Conservation (phyloP, 805 yeast genomes). For the Candida piceae region DNA sequence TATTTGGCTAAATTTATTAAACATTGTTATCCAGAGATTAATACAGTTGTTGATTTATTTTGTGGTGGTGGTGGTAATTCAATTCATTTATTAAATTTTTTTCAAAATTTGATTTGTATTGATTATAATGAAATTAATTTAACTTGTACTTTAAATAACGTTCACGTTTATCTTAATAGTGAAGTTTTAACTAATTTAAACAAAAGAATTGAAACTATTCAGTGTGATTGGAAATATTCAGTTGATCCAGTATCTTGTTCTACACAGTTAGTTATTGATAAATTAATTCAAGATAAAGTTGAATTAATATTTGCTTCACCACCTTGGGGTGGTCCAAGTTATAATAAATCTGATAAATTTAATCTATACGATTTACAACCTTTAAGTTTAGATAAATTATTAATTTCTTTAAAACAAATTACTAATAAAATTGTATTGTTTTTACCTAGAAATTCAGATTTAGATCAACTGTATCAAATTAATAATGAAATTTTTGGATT, state of each 20-base stretch:
- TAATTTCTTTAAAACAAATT: slow-evolving; percentile 37
- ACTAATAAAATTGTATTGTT: slow-evolving; percentile 51
- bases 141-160: slow-evolving; percentile 62
- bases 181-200: slow-evolving; percentile 40
- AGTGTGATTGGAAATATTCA: slow-evolving; percentile 14
- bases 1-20: slow-evolving; percentile 51
- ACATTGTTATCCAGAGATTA: slow-evolving; percentile 46
- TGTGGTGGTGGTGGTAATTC: slow-evolving; percentile 90
- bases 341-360: slow-evolving; percentile 38
- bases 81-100: slow-evolving; percentile 63
- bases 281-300: no score
- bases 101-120: slow-evolving; percentile 54
- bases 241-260: no score
- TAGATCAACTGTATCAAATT: slow-evolving; percentile 44
- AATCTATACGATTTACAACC: slow-evolving; percentile 47
- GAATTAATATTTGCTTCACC: slow-evolving; percentile 72
- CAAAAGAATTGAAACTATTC: slow-evolving; percentile 41
- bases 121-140: slow-evolving; percentile 58
- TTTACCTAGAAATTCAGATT: slow-evolving; percentile 56
- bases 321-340: slow-evolving; percentile 84
- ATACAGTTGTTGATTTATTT: slow-evolving; percentile 57
- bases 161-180: slow-evolving; percentile 43
- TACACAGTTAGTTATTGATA: no score
- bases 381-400: slow-evolving; percentile 39
- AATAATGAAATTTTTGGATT: slow-evolving; percentile 44